Evolutionary conservation across 2,329 filamentous ascomycete genomes (phyloP), one percentile per base, ranked within the genome.

Genomic region (Aaosphaeria arxii): DNA sequence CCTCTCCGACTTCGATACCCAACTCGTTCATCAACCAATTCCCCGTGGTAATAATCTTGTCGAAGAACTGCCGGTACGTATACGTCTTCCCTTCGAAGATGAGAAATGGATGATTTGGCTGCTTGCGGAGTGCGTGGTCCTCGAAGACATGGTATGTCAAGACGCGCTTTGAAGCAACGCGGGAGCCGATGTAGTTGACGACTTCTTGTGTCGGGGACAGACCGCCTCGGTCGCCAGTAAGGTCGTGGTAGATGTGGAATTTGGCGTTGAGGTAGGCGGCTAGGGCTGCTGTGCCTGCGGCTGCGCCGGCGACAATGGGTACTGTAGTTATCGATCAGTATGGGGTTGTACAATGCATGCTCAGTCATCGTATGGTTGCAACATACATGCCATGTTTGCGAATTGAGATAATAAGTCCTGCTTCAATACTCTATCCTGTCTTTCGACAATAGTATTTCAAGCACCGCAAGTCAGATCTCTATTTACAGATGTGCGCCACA

Each of bases 21-120:
- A 77, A 30, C 24, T 68, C 67, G 13, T 66, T 62, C 48, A 70
- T 58, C 43, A 71, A 44, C 68, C 68, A 71, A 53, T 69, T 70
- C 5, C 56, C 68, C 2, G 63, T 61, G 11, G 54, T 51, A 2
- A 47, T 58, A 4, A 67, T 56, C 5, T 53, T 53, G 7, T 62
- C 55, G 30, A 63, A 64, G 51, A 70, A 70, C 38, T 68, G 53
- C 7, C 43, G 55, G 44, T 70, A 71, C 3, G 63, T 64, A 58
- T 61, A 70, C 40, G 56, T 57, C 41, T 56, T 55, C 41, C 65
- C 68, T 46, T 71, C 66, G 46, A 70, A 71, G 17, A 70, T 63
- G 9, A 71, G 50, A 32, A 70, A 71, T 0, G 60, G 54, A 13
- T 64, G 56, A 32, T 67, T 47, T 1, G 63, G 64, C 6, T 57